Evolutionary conservation across 371 early-diverging fungal genomes (phyloP).

Genomic region (Zychaea mexicana): DNA sequence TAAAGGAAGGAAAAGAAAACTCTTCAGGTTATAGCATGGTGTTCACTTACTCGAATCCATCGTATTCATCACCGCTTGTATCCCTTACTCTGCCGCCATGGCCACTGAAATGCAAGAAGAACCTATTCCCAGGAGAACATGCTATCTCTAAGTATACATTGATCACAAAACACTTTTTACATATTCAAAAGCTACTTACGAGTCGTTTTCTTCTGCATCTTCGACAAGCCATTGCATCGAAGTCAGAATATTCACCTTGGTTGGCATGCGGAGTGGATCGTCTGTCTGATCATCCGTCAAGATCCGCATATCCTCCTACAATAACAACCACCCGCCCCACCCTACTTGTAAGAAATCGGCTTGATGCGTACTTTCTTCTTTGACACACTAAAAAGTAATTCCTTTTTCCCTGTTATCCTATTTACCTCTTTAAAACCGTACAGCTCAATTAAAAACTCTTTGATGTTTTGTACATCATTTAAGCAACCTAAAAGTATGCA

Average conservation of each 20-base stretch:
- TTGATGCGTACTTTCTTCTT: no score
- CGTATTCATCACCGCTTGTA: conserved; percentile 83
- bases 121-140: no score
- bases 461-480: conserved; percentile 91
- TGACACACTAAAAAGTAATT: no score
- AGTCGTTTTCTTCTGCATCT: conserved; percentile 82
- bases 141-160: neutral
- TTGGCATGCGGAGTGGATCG: conserved; percentile 71
- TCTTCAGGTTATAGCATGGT: no score
- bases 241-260: conserved; percentile 78
- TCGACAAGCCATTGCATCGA: conserved; percentile 92
- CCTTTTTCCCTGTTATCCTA: no score
- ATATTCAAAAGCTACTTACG: conserved; percentile 51
- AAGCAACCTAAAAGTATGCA: conserved; percentile 67
- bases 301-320: conserved; percentile 70
- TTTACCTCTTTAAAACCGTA: conserved; percentile 65
- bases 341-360: no score
- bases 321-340: neutral
- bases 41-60: conserved; percentile 59
- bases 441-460: conserved; percentile 65
- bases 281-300: conserved; percentile 86
- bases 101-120: conserved; percentile 90
- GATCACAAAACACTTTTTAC: no score
- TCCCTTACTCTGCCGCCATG: conserved; percentile 83
- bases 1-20: neutral